Percentiles rank a stretch among this genome's conserved stretches.
Evolutionary conservation across 2,329 filamentous ascomycete genomes (phyloP).

Genomic region (Aspergillus sp.): DNA sequence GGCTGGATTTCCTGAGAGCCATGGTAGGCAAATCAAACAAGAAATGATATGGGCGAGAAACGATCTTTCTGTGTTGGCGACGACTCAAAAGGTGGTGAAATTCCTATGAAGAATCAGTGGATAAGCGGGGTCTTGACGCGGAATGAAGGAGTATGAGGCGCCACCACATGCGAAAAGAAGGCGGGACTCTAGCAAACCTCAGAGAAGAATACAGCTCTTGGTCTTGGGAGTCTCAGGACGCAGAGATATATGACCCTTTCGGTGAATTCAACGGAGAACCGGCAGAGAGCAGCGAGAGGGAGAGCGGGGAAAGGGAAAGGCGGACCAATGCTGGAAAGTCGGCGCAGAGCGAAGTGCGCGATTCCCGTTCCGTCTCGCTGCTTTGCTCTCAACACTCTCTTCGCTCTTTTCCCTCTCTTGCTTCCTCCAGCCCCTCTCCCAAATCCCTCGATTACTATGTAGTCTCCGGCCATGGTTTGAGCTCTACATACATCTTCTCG

Average conservation of each 20-base stretch:
- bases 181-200: not conserved
- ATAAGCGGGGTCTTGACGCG: constrained; percentile 13
- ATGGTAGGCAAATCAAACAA: not conserved
- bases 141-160: constrained; percentile 8
- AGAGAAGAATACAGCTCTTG: not conserved
- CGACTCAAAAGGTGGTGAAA: not conserved
- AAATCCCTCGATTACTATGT: constrained; percentile 43
- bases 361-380: constrained; percentile 24
- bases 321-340: constrained; percentile 9
- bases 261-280: not conserved
- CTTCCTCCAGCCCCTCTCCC: constrained; percentile 32
- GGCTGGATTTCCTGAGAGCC: not conserved
- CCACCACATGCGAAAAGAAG: constrained; percentile 1
- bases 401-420: constrained; percentile 31
- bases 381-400: constrained; percentile 27
- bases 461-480: constrained; percentile 35
- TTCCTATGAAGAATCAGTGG: constrained; percentile 2
- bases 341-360: not conserved
- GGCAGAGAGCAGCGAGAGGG: not conserved
- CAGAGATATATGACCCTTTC: not conserved
- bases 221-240: not conserved
- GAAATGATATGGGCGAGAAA: not conserved
- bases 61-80: too few relatives aligned
- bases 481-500: constrained; percentile 25
- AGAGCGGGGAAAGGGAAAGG: constrained; percentile 11